Percentiles rank a stretch among this genome's conserved stretches.
phyloP scores from a whole-genome alignment of 169 alveolate species.

The Plasmodium vivax region DNA sequence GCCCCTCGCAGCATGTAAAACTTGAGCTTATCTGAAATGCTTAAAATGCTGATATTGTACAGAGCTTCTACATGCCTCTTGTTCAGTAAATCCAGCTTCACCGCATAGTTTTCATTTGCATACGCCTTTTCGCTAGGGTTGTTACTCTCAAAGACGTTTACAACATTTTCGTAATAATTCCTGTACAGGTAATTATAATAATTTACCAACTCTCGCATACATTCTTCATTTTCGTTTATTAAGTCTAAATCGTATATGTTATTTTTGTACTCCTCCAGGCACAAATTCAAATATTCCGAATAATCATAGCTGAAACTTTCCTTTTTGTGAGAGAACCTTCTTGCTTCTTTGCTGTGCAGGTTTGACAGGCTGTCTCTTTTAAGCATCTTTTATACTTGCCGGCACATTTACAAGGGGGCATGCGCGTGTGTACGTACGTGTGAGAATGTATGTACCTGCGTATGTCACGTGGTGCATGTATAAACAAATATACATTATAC shows the following conservation, averaged over 20 bases:
- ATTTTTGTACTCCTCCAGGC: conserved; percentile 70
- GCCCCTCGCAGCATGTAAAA: conserved; percentile 75
- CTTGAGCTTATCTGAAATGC: conserved; percentile 69
- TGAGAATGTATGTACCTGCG: background rate
- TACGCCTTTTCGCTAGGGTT: conserved; percentile 37
- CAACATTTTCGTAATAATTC: conserved; percentile 72
- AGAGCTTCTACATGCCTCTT: conserved; percentile 61
- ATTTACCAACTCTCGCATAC: conserved; percentile 73
- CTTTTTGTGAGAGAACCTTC: conserved; percentile 69
- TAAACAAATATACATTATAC: background rate
- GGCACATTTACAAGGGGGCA: conserved; percentile 3
- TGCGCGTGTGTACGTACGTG: background rate
- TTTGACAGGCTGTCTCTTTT: conserved; percentile 71
- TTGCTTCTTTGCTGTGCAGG: conserved; percentile 64
- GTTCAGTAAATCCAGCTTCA: conserved; percentile 62
- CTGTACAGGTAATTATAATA: conserved; percentile 69
- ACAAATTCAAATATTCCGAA: conserved; percentile 61
- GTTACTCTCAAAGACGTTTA: conserved; percentile 51
- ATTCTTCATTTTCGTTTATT: conserved; percentile 76
- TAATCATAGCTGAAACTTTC: conserved; percentile 54
- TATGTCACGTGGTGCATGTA: background rate
- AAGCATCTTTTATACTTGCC: conserved; percentile 60
- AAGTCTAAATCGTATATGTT: conserved; percentile 73
- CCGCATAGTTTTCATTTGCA: conserved; percentile 67
- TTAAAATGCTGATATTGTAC: conserved; percentile 71